phyloP scores from a whole-genome alignment of 176 grass and related monocot species.

The Phoenix roebelenii region DNA sequence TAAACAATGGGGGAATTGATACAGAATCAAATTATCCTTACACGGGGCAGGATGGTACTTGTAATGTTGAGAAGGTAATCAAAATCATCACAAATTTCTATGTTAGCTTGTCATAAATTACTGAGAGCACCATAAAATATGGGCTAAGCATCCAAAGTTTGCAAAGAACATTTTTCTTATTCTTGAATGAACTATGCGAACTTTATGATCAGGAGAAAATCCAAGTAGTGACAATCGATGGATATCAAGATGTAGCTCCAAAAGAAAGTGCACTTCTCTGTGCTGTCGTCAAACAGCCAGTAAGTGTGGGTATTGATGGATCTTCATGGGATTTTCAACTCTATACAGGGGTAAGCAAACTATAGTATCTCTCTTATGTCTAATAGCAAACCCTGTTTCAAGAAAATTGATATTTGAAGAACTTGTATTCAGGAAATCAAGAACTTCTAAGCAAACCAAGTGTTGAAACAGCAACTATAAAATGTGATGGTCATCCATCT shows the following conservation, averaged over 20 bases:
- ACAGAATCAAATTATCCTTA: slow-evolving; percentile 21
- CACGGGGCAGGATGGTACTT: slow-evolving; percentile 9
- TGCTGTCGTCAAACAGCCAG: slow-evolving; percentile 32
- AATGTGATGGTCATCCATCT: too few relatives aligned
- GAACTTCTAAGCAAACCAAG: too few relatives aligned
- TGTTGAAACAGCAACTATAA: too few relatives aligned
- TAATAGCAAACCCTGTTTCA: too few relatives aligned
- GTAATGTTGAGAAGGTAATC: slow-evolving; percentile 12
- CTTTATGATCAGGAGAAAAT: slow-evolving; percentile 21
- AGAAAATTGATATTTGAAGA: too few relatives aligned
- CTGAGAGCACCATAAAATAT: too few relatives aligned
- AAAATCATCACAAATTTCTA: background rate
- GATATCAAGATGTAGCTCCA: slow-evolving; percentile 32
- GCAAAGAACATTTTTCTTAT: background rate
- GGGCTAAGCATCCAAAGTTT: too few relatives aligned
- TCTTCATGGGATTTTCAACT: slow-evolving; percentile 37
- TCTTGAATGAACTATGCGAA: background rate
- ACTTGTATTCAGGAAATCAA: too few relatives aligned
- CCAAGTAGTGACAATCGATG: slow-evolving; percentile 35
- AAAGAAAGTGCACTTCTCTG: slow-evolving; percentile 34
- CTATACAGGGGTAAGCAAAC: slow-evolving; percentile 32
- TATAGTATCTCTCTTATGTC: background rate
- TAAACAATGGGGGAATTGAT: slow-evolving; percentile 14
- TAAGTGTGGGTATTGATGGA: slow-evolving; percentile 42
- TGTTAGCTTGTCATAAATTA: too few relatives aligned